phyloP scores from a whole-genome alignment of 2,329 filamentous ascomycete genomes.

The Epichloe festucae region DNA sequence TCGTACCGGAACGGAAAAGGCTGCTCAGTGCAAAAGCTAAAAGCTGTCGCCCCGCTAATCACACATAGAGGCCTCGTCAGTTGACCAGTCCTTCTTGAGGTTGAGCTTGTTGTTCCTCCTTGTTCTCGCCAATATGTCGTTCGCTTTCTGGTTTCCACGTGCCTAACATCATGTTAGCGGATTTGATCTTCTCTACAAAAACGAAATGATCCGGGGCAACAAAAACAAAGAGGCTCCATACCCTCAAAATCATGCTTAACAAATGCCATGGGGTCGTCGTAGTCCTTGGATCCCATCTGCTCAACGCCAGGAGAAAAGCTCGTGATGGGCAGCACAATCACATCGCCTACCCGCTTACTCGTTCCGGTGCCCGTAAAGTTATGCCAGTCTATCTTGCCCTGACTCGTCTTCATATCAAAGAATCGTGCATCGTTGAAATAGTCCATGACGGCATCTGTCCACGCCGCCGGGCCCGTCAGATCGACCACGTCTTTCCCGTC shows the following conservation, averaged over 20 bases:
- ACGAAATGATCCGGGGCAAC: background rate
- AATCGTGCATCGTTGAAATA: constrained; percentile 88
- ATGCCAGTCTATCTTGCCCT: constrained; percentile 65
- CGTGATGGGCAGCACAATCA: constrained; percentile 87
- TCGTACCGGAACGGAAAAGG: background rate
- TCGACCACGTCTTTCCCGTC: constrained; percentile 69
- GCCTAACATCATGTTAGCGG: constrained; percentile 31
- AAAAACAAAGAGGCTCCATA: constrained; percentile 26
- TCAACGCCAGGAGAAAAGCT: constrained; percentile 91
- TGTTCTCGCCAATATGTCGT: constrained; percentile 50
- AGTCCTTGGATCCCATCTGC: constrained; percentile 82
- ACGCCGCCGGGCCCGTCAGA: constrained; percentile 85
- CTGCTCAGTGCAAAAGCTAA: too few species aligned
- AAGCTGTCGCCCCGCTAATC: background rate
- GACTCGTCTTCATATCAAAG: constrained; percentile 65
- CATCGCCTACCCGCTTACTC: constrained; percentile 82
- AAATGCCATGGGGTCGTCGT: constrained; percentile 90
- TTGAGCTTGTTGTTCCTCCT: constrained; percentile 6
- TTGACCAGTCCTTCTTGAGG: background rate
- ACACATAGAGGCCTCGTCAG: background rate
- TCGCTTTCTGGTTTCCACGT: constrained; percentile 65
- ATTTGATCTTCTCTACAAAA: constrained; percentile 4
- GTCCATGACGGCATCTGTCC: constrained; percentile 84
- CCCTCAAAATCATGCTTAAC: constrained; percentile 96
- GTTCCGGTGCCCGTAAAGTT: constrained; percentile 81